Evolutionary conservation across 164 flowering plant species (phyloP), one percentile per base, ranked within the genome.

Genomic region (Pachysandra terminalis): DNA sequence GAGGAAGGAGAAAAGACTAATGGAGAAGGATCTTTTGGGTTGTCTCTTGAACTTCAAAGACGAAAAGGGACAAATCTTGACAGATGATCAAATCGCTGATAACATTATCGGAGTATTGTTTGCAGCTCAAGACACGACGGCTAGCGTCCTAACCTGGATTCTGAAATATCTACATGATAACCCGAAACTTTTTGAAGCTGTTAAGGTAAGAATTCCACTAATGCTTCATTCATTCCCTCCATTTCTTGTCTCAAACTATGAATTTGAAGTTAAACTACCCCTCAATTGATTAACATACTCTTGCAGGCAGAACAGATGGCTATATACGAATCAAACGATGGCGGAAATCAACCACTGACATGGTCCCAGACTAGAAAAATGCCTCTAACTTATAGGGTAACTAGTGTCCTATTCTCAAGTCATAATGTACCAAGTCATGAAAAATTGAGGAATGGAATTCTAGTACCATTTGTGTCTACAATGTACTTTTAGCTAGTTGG

Each of bases 91-190:
- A 64, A 87, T 94, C 26, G 83, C 91, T 0, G 98, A 94, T 71
- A 94, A 94, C 80, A 78, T 91, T 19, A 88, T 94, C 23, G 98
- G 98, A 59, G 95, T 86, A 5, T 77, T 94, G 40, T 94, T 94
- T 48, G 98, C 98, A 1, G 98, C 98, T 35, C 93, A 86, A 57
- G 98, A 94, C 68, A 94, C 98, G 0, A 91, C 98, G 9, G 98
- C 98, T 1, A 91, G 96, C 79, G 93, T 79, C 52, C 72, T 94
- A 70, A 91, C 98, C 32, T 94, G 98, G 98, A 78, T 86, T 65
- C 70, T 94, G 73, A 94, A 94, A 84, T 94, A 82, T 83, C 87
- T 94, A 51, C 87, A 83, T 64, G 97, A 94, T 40, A 61, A 88
- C 65, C 91, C 83, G 1, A 87, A 84, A 55, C 86, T 91, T 80